Percentiles rank a stretch among this genome's conserved stretches.
Conservation (phyloP, 2,329 filamentous ascomycete genomes). For the Chaetomium sp. region DNA sequence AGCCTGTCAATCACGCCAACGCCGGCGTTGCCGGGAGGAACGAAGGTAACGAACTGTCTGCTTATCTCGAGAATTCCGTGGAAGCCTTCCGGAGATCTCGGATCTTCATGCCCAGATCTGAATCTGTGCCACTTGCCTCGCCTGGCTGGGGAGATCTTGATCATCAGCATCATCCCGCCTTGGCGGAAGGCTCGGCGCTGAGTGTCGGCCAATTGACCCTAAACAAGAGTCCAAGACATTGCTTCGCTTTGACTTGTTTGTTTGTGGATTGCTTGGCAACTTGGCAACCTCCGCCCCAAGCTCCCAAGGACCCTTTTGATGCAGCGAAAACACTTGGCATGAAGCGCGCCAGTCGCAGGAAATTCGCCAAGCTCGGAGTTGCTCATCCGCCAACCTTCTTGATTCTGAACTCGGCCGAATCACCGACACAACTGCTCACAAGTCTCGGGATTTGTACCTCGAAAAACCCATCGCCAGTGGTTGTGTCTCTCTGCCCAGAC, state of each 20-base stretch:
- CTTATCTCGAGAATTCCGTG: background rate
- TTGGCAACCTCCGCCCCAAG: background rate
- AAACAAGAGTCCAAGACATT: background rate
- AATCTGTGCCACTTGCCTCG: constrained; percentile 2
- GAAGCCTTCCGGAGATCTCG: background rate
- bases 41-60: no score
- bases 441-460: constrained; percentile 26
- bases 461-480: constrained; percentile 12
- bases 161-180: constrained; percentile 16
- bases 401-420: constrained; percentile 14
- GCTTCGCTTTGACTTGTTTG: no score
- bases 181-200: constrained; percentile 11
- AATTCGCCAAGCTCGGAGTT: background rate
- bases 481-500: background rate
- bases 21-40: no score
- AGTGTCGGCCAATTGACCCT: constrained; percentile 3
- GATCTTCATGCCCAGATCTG: background rate
- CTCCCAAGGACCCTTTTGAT: background rate
- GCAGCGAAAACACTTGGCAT: background rate
- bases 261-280: background rate
- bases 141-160: constrained; percentile 17
- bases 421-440: constrained; percentile 11
- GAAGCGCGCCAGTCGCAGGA: background rate
- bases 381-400: constrained; percentile 5
- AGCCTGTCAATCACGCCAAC: no score